Percentiles rank a stretch among this genome's conserved stretches.
Conservation (phyloP, 2,329 filamentous ascomycete genomes). For the Sporothrix schenckii region DNA sequence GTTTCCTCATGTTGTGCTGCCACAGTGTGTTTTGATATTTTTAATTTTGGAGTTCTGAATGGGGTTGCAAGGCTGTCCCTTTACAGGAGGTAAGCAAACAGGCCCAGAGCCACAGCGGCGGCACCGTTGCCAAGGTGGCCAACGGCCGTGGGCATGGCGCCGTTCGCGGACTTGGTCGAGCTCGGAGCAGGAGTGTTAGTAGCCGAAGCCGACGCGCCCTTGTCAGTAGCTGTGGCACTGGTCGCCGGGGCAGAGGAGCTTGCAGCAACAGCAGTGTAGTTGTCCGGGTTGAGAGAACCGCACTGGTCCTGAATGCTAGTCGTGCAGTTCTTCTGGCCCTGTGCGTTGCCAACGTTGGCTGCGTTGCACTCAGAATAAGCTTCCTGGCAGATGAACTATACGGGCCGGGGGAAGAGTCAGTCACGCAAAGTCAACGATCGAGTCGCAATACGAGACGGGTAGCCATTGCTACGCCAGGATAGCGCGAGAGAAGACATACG, state of each 20-base stretch:
- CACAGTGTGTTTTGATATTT: neutral
- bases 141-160: conserved; percentile 41
- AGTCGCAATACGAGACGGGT: neutral
- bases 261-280: conserved; percentile 34
- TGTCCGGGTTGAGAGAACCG: conserved; percentile 49
- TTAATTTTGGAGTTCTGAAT: neutral
- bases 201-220: conserved; percentile 16
- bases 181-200: conserved; percentile 31
- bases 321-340: conserved; percentile 54
- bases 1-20: neutral
- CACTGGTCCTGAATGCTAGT: conserved; percentile 53
- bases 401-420: neutral
- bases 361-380: conserved; percentile 55
- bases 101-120: conserved; percentile 54
- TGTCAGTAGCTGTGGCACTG: conserved; percentile 36
- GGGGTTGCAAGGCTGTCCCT: too few relatives aligned
- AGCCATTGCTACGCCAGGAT: neutral
- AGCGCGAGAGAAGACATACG: conserved; percentile 38
- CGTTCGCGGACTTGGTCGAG: conserved; percentile 37
- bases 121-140: conserved; percentile 50
- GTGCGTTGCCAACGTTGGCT: conserved; percentile 47
- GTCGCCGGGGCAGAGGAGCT: conserved; percentile 38
- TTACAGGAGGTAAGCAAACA: conserved; percentile 58
- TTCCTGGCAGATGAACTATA: conserved; percentile 55
- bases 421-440: neutral